A percentile compares a stretch with the other conserved stretches of the same genome.
These are phyloP conservation scores for Eucalyptus guilfoylei DNA, from an alignment of 345 rosid genomes.

Conservation along the genomic window DNA sequence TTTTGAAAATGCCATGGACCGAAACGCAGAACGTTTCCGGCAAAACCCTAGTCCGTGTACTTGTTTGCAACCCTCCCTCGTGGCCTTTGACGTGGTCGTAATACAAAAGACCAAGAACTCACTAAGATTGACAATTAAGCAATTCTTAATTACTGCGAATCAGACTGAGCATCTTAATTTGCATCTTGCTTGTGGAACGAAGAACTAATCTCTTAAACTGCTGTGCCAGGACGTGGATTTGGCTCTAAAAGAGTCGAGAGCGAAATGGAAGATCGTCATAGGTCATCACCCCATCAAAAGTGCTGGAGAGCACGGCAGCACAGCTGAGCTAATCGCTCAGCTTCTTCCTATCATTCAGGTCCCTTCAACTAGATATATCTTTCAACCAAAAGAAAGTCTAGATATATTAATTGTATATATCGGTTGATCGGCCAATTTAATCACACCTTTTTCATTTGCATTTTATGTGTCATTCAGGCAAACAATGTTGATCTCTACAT, in stretches of 20 bases:
- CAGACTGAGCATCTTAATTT: not conserved
- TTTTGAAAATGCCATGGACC: not conserved
- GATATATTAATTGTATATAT: not conserved
- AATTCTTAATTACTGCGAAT: not conserved
- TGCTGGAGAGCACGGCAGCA: conserved; percentile 33
- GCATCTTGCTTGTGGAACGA: not conserved
- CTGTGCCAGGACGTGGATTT: conserved; percentile 11
- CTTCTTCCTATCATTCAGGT: conserved; percentile 37
- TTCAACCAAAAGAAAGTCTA: not conserved
- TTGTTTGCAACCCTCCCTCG: not conserved
- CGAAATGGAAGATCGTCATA: conserved; percentile 38
- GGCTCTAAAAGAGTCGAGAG: conserved; percentile 23
- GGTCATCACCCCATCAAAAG: conserved; percentile 47
- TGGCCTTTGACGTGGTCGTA: not conserved
- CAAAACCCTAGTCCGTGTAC: not conserved
- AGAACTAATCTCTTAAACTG: not conserved
- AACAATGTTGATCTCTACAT: conserved; percentile 28
- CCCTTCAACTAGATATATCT: not conserved
- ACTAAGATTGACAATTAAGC: not conserved
- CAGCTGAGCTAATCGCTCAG: conserved; percentile 9
- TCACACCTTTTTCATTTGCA: not conserved
- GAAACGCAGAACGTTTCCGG: not conserved
- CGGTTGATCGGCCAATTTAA: not conserved
- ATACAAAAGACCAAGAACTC: not conserved
- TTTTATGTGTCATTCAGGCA: conserved; percentile 4